These are phyloP conservation scores for Pisolithus albus DNA, from an alignment of 768 basidiomycete species.

Conservation along the genomic window DNA sequence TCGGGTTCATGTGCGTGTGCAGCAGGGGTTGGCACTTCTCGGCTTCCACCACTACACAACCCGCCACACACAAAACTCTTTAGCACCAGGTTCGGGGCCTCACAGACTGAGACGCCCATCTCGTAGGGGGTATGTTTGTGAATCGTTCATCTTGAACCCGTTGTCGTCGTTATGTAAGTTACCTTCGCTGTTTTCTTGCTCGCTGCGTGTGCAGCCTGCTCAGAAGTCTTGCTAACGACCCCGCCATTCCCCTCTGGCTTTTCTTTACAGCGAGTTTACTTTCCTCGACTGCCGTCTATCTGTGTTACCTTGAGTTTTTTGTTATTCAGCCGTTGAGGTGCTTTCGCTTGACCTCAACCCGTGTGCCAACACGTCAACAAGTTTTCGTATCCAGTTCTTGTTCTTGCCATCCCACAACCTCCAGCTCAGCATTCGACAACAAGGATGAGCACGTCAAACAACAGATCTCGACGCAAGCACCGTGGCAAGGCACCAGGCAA, in stretches of 20 bases:
- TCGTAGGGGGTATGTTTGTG: constrained; percentile 25
- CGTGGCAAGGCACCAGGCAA: constrained; percentile 44
- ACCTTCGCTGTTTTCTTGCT: constrained; percentile 13
- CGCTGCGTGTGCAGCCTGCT: constrained; percentile 12
- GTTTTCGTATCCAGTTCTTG: constrained; percentile 15
- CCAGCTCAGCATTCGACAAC: constrained; percentile 8
- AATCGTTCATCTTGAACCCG: constrained; percentile 20
- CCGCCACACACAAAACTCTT: constrained; percentile 24
- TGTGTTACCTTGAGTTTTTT: constrained; percentile 28
- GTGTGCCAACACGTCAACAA: constrained; percentile 18
- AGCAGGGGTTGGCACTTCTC: constrained; percentile 5
- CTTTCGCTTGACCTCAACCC: constrained; percentile 18
- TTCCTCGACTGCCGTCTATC: constrained; percentile 14
- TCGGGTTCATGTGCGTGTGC: constrained; percentile 17
- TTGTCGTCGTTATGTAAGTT: constrained; percentile 31
- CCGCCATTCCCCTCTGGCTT: constrained; percentile 7
- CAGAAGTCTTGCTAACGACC: constrained; percentile 14
- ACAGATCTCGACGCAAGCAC: constrained; percentile 43
- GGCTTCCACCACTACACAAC: constrained; percentile 18
- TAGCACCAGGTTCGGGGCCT: constrained; percentile 15
- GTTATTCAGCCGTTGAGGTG: constrained; percentile 20
- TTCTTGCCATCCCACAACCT: constrained; percentile 14
- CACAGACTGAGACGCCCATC: constrained; percentile 23
- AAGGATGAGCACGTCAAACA: constrained; percentile 32
- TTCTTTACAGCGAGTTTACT: constrained; percentile 17